Evolutionary conservation across 345 rosid species (phyloP), one percentile per base, ranked within the genome.

Genomic region (Cardamine occulta): DNA sequence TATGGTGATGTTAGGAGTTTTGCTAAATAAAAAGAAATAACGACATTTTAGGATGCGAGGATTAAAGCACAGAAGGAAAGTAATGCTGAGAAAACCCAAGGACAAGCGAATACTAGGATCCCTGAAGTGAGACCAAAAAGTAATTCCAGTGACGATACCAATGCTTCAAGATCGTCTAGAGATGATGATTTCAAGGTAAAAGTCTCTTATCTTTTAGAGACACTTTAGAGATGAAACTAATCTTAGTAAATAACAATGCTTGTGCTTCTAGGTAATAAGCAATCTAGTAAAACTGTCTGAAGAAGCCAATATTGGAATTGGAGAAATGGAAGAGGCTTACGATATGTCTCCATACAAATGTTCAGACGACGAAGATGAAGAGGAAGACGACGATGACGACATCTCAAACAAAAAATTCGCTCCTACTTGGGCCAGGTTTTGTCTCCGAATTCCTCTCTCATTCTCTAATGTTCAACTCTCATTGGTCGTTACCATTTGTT

Each of bases 361-460:
- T 77, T 96, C 98, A 3, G 98, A 93, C 55, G 88, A 93, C 39
- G 99, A 92, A 82, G 89, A 87, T 2, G 97, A 89, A 10, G 93
- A 94, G 1, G 93, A 88, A 6, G 90, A 91, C 11, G 75, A 83
- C 1, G 83, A 86, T 3, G 90, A 89, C 13, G 73, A 80, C 62
- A 39, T 51, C 40, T 79, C 70, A 7, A 87, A 84, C 60, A 81
- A 52, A 35, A 95, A 88, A 78, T 86, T 84, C 60, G 65, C 88
- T 72, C 99, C 99, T 79, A 74, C 93, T 15, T 93, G 99, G 99
- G 84, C 94, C 80, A 86, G 98, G 98, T 91, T 51, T 76, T 61
- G 57, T 79, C 66, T 52, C 68, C 28, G 3, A 68, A 39, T 14
- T 24, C 21, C 39, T 56, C 28, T 61, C 23, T 78, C 37, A 53